These are phyloP conservation scores for Spinacia oleracea DNA, from an alignment of 179 eudicot genomes.

Conservation along the genomic window DNA sequence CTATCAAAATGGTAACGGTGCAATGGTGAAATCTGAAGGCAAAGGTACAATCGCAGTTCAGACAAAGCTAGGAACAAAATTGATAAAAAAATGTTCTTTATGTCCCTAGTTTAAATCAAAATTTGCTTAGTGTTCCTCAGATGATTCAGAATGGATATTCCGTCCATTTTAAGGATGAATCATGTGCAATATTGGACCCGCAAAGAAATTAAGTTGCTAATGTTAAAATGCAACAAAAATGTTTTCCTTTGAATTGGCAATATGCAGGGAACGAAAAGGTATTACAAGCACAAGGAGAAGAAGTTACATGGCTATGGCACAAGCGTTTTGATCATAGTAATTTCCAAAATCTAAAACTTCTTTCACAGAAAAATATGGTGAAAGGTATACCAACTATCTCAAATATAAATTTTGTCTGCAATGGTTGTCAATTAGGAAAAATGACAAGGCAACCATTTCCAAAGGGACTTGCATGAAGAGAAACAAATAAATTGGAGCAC, in stretches of 20 bases:
- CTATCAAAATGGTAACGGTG: not conserved
- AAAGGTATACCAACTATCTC: not conserved
- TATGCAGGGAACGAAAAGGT: not conserved
- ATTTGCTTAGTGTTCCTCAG: conserved; percentile 1
- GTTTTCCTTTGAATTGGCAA: not conserved
- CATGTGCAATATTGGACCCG: no score
- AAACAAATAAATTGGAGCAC: not conserved
- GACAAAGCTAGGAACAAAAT: not conserved
- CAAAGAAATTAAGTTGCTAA: not conserved
- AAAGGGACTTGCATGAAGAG: not conserved
- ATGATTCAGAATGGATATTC: not conserved
- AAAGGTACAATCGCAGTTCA: not conserved
- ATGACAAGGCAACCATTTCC: not conserved
- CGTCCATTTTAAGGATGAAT: no score
- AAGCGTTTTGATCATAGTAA: not conserved
- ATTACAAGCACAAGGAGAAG: not conserved
- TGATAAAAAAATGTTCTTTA: not conserved
- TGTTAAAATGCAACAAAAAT: not conserved
- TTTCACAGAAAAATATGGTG: not conserved
- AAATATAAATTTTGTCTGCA: not conserved
- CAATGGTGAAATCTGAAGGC: not conserved
- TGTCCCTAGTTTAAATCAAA: not conserved
- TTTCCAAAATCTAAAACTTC: no score
- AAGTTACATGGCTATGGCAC: not conserved
- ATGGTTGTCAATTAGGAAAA: not conserved